A percentile compares a stretch with the other conserved stretches of the same genome.
Evolutionary conservation across 2,329 filamentous ascomycete genomes (phyloP).

Genomic region (Paecilomyces dactylethromorphus): DNA sequence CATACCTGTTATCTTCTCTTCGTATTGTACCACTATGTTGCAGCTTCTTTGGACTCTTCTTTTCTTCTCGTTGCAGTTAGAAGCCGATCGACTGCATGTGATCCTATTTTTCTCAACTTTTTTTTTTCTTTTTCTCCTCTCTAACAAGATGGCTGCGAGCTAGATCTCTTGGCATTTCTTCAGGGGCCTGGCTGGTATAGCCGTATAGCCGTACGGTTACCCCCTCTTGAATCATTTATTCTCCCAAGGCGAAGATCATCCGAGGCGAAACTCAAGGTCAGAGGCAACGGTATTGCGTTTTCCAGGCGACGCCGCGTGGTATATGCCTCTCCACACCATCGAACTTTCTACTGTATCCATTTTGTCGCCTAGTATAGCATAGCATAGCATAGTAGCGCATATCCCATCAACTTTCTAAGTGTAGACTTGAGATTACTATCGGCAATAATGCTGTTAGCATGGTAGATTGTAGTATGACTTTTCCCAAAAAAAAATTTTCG

Average conservation of each 20-base stretch:
- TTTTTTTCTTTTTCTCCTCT: not conserved
- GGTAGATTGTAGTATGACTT: not conserved
- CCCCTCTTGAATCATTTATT: not conserved
- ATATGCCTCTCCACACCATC: not conserved
- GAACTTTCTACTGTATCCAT: not conserved
- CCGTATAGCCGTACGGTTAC: no score
- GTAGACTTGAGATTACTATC: no score
- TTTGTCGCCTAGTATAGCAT: not conserved
- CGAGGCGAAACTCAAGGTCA: not conserved
- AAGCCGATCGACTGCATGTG: not conserved
- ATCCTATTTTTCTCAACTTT: not conserved
- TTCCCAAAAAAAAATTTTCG: not conserved
- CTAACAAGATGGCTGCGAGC: not conserved
- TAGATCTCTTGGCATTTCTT: not conserved
- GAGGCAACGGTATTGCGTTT: not conserved
- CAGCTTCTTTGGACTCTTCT: not conserved
- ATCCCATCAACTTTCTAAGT: not conserved
- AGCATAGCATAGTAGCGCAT: not conserved
- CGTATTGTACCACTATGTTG: not conserved
- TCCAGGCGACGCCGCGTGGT: not conserved
- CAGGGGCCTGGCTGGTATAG: not conserved
- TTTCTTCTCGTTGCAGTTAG: not conserved
- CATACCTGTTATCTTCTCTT: not conserved
- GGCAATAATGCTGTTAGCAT: not conserved
- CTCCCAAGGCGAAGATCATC: not conserved